Evolutionary conservation across 2,329 filamentous ascomycete genomes (phyloP), one percentile per base, ranked within the genome.

Genomic region (Zymoseptoria crescenta): DNA sequence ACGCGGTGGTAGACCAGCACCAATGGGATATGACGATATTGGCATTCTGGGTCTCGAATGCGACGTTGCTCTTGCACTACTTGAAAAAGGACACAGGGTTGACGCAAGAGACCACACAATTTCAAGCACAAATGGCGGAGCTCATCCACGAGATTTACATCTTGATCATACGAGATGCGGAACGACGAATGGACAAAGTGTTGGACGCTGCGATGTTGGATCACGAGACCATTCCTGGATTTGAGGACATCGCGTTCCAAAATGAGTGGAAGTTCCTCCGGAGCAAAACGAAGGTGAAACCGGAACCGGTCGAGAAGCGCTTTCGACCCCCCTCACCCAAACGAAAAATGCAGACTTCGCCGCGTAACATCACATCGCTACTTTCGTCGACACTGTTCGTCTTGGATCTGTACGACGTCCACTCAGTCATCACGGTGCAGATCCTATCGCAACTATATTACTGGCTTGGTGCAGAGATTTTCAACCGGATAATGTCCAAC

Each of bases 21-120:
- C 94, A 99, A 72, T 97, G 94, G 94, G 94, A 99, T 72, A 99
- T 99, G 94, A 99, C 94, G 0, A 96, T 99, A 65, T 79, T 99
- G 45, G 94, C 94, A 2, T 99, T 99, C 72, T 99, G 94, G 94
- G 91, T 96, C 69, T 97, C 94, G 1, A 99, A 99, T 73, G 91
- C 91, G 8, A 99, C 94, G 0, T 77, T 99, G 48, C 78, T 99
- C n/a, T 79, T 97, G 56, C 93, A 99, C 74, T 99, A 99, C 72
- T 79, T 99, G 56, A 96, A 96, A 73, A 99, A 99, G 75, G 94
- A 99, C 68, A 77, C 83, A 5, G 92, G 91, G 0, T 77, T 97
- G 19, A 82, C 92, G 6, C 83, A 87, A 69, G 87, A 88, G 8
- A 97, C 93, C 0, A 83, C 86, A 0, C 87, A 94, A 65, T 97